Percentiles rank a stretch among this genome's conserved stretches.
phyloP scores from a whole-genome alignment of 352 stramenopile genomes.

The Pythium pyrilobum region DNA sequence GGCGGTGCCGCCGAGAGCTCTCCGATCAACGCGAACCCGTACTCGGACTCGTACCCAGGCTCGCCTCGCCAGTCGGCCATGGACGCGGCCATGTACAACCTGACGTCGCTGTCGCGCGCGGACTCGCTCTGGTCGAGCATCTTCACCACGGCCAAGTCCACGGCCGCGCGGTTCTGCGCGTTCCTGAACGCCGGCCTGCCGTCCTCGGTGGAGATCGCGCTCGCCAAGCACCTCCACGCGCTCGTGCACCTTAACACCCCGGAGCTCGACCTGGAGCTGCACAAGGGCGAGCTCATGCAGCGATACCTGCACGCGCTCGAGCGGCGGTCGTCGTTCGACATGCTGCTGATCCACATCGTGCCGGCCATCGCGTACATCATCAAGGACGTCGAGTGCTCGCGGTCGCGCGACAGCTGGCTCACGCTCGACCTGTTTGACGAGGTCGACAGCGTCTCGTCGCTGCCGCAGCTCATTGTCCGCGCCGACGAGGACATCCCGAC shows the following conservation, averaged over 20 bases:
- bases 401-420: conserved; percentile 63
- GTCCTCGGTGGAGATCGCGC: conserved; percentile 72
- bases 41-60: conserved; percentile 50
- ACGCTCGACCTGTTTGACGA: conserved; percentile 71
- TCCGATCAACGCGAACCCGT: conserved; percentile 7
- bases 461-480: conserved; percentile 51
- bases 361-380: conserved; percentile 76
- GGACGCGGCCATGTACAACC: conserved; percentile 79
- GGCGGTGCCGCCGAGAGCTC: conserved; percentile 1
- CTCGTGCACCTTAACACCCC: conserved; percentile 65
- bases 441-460: conserved; percentile 39
- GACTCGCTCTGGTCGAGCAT: conserved; percentile 59
- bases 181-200: conserved; percentile 64
- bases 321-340: conserved; percentile 69
- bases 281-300: conserved; percentile 50
- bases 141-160: conserved; percentile 35
- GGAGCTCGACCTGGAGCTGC: conserved; percentile 56
- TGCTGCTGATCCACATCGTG: conserved; percentile 84
- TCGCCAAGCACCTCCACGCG: conserved; percentile 80
- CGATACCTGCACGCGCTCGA: conserved; percentile 66
- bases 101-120: conserved; percentile 49
- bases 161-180: conserved; percentile 38
- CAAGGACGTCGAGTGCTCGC: conserved; percentile 55
- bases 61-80: conserved; percentile 49
- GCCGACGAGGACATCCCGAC: conserved; percentile 59